A percentile compares a stretch with the other conserved stretches of the same genome.
Evolutionary conservation across 768 basidiomycete genomes (phyloP).

Genomic region (Rhodosporidiobolus sp.): DNA sequence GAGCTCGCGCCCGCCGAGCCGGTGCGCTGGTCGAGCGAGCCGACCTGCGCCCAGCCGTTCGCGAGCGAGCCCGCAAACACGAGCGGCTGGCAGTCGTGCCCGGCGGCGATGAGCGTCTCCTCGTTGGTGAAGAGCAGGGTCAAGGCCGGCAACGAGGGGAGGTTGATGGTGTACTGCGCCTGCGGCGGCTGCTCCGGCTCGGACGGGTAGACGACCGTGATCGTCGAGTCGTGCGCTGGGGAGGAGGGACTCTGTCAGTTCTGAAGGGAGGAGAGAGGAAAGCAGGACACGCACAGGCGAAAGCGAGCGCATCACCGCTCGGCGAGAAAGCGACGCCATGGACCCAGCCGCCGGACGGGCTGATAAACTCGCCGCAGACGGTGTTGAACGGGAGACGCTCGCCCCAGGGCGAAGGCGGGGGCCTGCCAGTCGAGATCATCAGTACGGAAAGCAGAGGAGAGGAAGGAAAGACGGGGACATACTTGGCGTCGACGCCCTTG

Average conservation of each 20-base stretch:
- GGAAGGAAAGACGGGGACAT: conserved; percentile 36
- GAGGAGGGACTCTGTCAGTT: background rate
- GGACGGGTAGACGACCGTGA: conserved; percentile 83
- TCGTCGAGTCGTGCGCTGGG: conserved; percentile 87
- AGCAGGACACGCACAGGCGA: conserved; percentile 64
- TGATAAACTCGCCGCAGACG: conserved; percentile 86
- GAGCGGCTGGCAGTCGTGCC: conserved; percentile 95
- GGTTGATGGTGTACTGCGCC: conserved; percentile 67
- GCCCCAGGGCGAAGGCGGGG: conserved; percentile 89
- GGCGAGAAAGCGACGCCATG: conserved; percentile 95
- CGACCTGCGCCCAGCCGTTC: conserved; percentile 70
- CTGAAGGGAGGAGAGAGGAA: background rate
- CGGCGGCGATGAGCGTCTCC: conserved; percentile 78
- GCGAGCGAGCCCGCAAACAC: conserved; percentile 70
- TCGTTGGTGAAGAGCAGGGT: conserved; percentile 84
- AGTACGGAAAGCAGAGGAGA: background rate
- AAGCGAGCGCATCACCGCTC: conserved; percentile 88
- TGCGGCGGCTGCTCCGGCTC: conserved; percentile 56
- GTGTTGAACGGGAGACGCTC: conserved; percentile 97
- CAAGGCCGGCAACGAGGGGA: conserved; percentile 73
- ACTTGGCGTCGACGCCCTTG: conserved; percentile 95
- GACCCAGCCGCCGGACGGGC: conserved; percentile 93
- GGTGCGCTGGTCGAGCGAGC: conserved; percentile 80
- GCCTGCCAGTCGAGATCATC: conserved; percentile 55
- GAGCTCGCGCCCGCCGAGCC: conserved; percentile 56